Evolutionary conservation across 164 flowering plant species (phyloP).

Genomic region (Paratinospora sagittata): DNA sequence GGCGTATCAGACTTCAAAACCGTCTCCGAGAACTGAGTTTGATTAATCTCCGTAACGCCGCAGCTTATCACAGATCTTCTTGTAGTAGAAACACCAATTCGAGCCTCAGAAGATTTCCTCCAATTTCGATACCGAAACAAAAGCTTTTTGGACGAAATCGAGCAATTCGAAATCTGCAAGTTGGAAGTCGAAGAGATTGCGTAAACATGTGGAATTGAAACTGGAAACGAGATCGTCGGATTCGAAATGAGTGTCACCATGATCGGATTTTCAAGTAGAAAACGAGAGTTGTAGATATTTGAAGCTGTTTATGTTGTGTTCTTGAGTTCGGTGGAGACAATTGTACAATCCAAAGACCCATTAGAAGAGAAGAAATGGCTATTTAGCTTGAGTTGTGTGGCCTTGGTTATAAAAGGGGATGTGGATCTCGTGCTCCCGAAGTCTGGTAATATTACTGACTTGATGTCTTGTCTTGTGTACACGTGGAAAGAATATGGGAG

Average conservation of each 20-base stretch:
- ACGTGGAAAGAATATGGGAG: no score
- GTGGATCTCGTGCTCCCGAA: not conserved
- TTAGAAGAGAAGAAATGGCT: not conserved
- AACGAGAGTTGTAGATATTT: not conserved
- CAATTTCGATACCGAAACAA: conserved; percentile 3
- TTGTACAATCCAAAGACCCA: not conserved
- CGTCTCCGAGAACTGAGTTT: conserved; percentile 43
- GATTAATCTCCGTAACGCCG: conserved; percentile 40
- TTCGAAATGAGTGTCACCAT: conserved; percentile 19
- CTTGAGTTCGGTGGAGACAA: not conserved
- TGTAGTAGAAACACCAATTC: not conserved
- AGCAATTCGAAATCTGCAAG: conserved; percentile 2
- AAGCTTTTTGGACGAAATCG: not conserved
- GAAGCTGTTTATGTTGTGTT: not conserved
- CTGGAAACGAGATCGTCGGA: conserved; percentile 10
- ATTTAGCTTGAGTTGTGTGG: conserved; percentile 19
- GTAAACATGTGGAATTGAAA: conserved; percentile 3
- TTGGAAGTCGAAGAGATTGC: not conserved
- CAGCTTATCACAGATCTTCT: conserved; percentile 18
- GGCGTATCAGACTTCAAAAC: conserved; percentile 62
- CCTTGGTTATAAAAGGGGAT: not conserved
- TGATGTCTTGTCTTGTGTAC: no score
- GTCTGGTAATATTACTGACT: not conserved
- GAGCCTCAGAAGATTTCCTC: not conserved
- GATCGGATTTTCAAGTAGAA: not conserved